Base-by-base conservation (phyloP, 2,329 filamentous ascomycete species). In the Penicillium sp. region DNA sequence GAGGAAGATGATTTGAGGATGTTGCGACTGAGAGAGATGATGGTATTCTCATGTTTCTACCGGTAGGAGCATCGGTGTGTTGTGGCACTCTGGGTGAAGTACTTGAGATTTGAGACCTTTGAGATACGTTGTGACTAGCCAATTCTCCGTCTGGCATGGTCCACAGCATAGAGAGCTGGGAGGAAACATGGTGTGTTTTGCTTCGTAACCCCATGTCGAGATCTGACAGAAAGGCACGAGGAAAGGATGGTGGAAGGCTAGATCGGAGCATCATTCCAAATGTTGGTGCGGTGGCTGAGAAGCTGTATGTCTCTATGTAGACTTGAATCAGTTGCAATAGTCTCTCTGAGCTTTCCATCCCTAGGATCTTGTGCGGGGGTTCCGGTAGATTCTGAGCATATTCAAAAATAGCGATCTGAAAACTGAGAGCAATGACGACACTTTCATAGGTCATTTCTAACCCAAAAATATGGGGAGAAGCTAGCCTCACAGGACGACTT, bases 251-350 rank as follows among this genome's bases (percentile, higher is more conserved):
- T 3, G 60, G 56, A 69, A 71, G 65, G 14, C 70, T 68, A 50
- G 68, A 68, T 36, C 66, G 70, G 27, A 76, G 62, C 23, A 74
- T 69, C 58, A 72, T 70, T 19, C 74, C 74, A 51, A 75, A 75
- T 0, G 69, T 81, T 51, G 68, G 75, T 57, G 59, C 72, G 47
- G 63, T 73, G 45, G 68, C 75, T 34, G 65, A 74, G 51, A 70
- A 70, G 29, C 74, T 73, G 56, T 73, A 75, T 14, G 65, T 70
- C 36, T 76, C 73, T 66, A 78, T 64, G 55, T 74, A 68, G 56
- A 62, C 59, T 32, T 70, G 71, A 8, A 76, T 59, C 38, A 76
- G 62, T 26, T 69, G 64, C 10, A 72, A 59, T 6, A 73, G 59
- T 11, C 71, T 66, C 40, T 70, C 67, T 4, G 70, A 71, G 45